Percentiles rank a stretch among this genome's conserved stretches.
These are phyloP conservation scores for Yamadazyma akitaensis DNA, from an alignment of 805 yeast genomes.

Conservation along the genomic window DNA sequence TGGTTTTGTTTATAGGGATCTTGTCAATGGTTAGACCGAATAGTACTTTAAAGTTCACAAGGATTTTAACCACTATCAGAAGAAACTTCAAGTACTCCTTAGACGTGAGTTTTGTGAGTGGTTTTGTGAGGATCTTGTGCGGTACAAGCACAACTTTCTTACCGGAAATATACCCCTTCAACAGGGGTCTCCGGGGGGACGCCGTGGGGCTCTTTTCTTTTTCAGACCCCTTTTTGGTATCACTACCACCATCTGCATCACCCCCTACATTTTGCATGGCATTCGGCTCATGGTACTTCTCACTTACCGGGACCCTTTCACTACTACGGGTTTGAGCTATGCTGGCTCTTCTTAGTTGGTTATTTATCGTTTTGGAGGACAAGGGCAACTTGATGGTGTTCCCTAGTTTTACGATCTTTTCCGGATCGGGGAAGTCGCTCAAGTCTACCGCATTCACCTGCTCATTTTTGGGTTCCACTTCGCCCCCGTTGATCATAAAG, in stretches of 20 bases:
- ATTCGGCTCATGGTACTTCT: not conserved
- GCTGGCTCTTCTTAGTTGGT: conserved; percentile 21
- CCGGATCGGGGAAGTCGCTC: conserved; percentile 14
- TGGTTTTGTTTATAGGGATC: conserved; percentile 9
- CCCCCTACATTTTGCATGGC: not conserved
- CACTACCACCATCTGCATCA: not conserved
- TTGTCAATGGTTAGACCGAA: conserved; percentile 15
- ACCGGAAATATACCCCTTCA: conserved; percentile 8
- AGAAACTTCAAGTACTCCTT: conserved; percentile 37
- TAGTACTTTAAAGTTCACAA: conserved; percentile 32
- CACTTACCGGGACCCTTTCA: not conserved
- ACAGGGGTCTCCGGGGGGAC: not conserved
- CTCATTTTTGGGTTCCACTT: conserved; percentile 12
- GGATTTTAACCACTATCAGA: conserved; percentile 33
- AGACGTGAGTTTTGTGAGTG: conserved; percentile 34
- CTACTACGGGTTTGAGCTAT: not conserved
- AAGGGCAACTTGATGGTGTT: conserved; percentile 24
- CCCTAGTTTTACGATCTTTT: conserved; percentile 31
- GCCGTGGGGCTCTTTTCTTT: not conserved
- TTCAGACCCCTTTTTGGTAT: not conserved
- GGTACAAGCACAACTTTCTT: conserved; percentile 36
- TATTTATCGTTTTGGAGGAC: conserved; percentile 27
- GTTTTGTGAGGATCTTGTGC: conserved; percentile 39
- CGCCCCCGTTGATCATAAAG: conserved; percentile 22
- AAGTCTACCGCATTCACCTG: conserved; percentile 7